Evolutionary conservation across 139 green algal genomes (phyloP), one percentile per base, ranked within the genome.

Genomic region (Chlorella sorokiniana): DNA sequence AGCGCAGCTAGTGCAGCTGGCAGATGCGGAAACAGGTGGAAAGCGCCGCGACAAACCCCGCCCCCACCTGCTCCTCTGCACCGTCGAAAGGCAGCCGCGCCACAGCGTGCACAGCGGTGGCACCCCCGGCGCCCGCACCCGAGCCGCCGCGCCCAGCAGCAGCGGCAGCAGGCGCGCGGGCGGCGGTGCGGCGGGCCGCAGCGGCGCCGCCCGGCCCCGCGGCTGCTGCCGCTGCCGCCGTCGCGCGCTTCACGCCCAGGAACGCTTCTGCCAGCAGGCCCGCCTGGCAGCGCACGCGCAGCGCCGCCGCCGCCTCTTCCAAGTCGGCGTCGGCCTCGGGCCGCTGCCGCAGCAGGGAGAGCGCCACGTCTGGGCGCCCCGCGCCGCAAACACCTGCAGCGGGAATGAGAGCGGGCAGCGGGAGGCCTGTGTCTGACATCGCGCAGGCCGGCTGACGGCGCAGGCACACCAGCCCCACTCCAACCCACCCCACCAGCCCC

Each of bases 321-420:
- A 86, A 64, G 35, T 48, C 37, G 1, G 33, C 42, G 41, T 42
- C 62, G 40, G 33, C 27, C 62, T 41, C 52, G 27, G 65, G 59
- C 38, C 68, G 69, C 40, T 86, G 77, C 41, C 84, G 76, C 69
- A 88, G 84, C 78, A 93, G 76, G 22, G 77, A 44, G 37, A 93
- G 87, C 41, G 89, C 89, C 33, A 82, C 84, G 33, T 71, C 56
- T 35, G 61, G 74, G 31, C 45, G 61, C n/a, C 72, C 72, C 4
- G 51, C n/a, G 6, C 45, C 37, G 72, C 72, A 69, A 79, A 79
- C 35, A 67, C 72, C 72, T 79, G 72, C 51, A 20, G 9, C 8
- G 3, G 44, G 44, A 0, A 23, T 9, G 44, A 8, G 42, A 41
- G 10, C 8, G 69, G 63, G 63, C 11, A 5, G 31, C n/a, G 11